phyloP scores from a whole-genome alignment of 2,329 filamentous ascomycete species.

The Amylocarpus encephaloides region DNA sequence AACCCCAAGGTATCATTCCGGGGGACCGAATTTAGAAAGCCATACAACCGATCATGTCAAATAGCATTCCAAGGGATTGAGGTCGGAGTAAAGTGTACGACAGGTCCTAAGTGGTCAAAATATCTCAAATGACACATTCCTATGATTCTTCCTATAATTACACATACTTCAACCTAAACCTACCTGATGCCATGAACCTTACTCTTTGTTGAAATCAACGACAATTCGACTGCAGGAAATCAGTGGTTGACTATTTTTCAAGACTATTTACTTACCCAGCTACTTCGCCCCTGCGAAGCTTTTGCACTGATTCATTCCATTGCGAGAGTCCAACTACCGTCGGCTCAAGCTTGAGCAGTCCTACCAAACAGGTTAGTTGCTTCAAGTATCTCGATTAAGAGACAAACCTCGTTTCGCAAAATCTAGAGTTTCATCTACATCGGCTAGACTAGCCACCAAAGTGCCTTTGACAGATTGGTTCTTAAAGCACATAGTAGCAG shows the following conservation, averaged over 20 bases:
- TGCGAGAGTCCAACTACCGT: conserved; percentile 15
- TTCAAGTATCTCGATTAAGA: not conserved
- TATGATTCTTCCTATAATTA: no score
- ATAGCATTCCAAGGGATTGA: no score
- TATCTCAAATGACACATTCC: no score
- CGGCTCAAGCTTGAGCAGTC: conserved; percentile 16
- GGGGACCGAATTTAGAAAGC: no score
- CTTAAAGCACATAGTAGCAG: conserved; percentile 11
- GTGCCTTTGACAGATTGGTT: conserved; percentile 18
- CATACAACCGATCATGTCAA: no score
- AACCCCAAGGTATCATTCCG: no score
- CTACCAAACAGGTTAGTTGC: conserved; percentile 3
- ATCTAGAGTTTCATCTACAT: conserved; percentile 15
- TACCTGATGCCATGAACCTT: not conserved
- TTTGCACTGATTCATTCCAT: conserved; percentile 18
- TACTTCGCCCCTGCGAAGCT: conserved; percentile 20
- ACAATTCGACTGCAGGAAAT: not conserved
- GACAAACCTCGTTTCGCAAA: conserved; percentile 3
- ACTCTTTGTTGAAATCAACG: not conserved
- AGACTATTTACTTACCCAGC: conserved; percentile 11
- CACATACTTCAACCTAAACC: no score
- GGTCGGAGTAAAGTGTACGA: no score
- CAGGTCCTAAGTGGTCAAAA: no score
- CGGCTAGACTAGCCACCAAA: conserved; percentile 14
- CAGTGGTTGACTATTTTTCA: not conserved